Percentiles rank a stretch among this genome's conserved stretches.
phyloP scores from a whole-genome alignment of 2,329 filamentous ascomycete genomes.

The Tolypocladium guangdongense region DNA sequence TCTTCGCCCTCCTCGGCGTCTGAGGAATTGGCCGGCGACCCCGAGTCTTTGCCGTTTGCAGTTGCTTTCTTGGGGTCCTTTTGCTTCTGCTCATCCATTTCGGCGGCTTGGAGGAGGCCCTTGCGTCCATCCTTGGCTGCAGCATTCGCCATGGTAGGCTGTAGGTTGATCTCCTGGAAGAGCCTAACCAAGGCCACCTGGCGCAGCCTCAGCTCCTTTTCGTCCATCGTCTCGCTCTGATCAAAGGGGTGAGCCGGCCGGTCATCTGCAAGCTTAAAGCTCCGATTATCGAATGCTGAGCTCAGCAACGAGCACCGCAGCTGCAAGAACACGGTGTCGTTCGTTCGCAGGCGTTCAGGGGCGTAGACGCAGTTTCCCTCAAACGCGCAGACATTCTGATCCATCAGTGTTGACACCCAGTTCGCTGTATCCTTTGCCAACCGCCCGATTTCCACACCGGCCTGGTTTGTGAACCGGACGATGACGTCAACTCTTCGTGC shows the following conservation, averaged over 20 bases:
- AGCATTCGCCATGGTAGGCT: constrained; percentile 64
- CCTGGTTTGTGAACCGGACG: constrained; percentile 76
- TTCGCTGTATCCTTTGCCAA: constrained; percentile 76
- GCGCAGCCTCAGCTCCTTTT: constrained; percentile 70
- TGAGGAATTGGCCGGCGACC: constrained; percentile 46
- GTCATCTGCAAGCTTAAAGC: constrained; percentile 55
- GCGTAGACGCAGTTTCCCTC: constrained; percentile 83
- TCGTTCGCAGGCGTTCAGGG: constrained; percentile 73
- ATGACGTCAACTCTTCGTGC: constrained; percentile 71
- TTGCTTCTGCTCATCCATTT: constrained; percentile 69
- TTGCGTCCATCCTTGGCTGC: constrained; percentile 74
- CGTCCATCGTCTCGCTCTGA: constrained; percentile 73
- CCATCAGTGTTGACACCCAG: constrained; percentile 87
- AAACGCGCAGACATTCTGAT: constrained; percentile 80
- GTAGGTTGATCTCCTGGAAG: constrained; percentile 78
- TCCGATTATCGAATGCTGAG: constrained; percentile 56
- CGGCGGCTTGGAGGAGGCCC: constrained; percentile 74
- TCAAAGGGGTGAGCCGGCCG: constrained; percentile 67
- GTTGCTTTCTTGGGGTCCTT: constrained; percentile 34
- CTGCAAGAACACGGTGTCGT: constrained; percentile 91
- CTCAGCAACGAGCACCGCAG: constrained; percentile 65
- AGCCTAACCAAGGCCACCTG: constrained; percentile 83
- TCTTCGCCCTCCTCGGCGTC: constrained; percentile 79
- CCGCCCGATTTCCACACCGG: constrained; percentile 74
- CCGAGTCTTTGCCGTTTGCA: constrained; percentile 17